Evolutionary conservation across 179 eudicot species (phyloP).

Genomic region (Amaranthus tricolor): DNA sequence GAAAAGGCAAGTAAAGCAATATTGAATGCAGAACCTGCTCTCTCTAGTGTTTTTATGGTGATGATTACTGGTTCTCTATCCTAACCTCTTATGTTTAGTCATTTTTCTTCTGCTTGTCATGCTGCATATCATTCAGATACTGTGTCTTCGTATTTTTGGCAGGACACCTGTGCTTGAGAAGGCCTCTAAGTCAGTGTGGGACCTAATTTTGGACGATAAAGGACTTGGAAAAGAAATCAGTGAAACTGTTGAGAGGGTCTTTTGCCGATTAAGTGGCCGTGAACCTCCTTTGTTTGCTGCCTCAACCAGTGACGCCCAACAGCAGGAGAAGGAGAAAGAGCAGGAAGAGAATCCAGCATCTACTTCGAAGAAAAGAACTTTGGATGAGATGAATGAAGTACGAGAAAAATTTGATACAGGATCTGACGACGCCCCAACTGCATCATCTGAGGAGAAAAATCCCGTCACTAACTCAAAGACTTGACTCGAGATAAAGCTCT

Average conservation of each 20-base stretch:
- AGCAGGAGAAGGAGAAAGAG: constrained; percentile 42
- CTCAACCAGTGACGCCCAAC: constrained; percentile 34
- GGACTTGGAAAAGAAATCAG: constrained; percentile 81
- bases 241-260: constrained; percentile 86
- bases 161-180: constrained; percentile 92
- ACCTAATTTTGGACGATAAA: constrained; percentile 67
- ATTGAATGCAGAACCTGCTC: no score
- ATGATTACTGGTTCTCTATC: background rate
- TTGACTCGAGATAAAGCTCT: constrained; percentile 6
- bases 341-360: constrained; percentile 43
- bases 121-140: background rate
- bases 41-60: background rate
- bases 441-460: constrained; percentile 27
- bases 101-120: background rate
- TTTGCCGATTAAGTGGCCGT: constrained; percentile 80
- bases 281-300: constrained; percentile 73
- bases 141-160: constrained; percentile 21
- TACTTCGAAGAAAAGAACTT: constrained; percentile 59
- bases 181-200: constrained; percentile 97
- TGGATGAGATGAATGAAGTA: constrained; percentile 43
- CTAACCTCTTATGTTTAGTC: no score
- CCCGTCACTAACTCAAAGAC: constrained; percentile 2
- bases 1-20: no score
- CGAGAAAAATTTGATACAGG: constrained; percentile 26
- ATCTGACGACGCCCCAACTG: constrained; percentile 24